phyloP scores from a whole-genome alignment of 2,329 filamentous ascomycete species.

The Calycina marina region DNA sequence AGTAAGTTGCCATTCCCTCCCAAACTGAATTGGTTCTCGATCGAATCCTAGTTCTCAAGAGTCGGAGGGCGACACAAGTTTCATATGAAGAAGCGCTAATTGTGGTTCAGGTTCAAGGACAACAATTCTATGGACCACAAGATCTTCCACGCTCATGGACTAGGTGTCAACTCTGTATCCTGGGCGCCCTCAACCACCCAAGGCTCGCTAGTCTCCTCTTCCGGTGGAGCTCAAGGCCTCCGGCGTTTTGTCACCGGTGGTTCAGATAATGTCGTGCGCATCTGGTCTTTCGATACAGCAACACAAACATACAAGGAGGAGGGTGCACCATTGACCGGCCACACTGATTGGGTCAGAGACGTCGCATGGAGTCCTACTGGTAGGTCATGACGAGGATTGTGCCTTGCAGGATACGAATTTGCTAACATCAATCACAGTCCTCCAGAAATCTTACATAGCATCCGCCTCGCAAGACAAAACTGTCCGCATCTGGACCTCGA shows the following conservation, averaged over 20 bases:
- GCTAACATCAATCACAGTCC: not conserved
- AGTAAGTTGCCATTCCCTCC: slow-evolving; percentile 28
- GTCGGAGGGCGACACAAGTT: not conserved
- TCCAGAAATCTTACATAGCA: slow-evolving; percentile 64
- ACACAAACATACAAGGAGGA: slow-evolving; percentile 47
- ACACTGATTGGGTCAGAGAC: slow-evolving; percentile 93
- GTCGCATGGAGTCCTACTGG: slow-evolving; percentile 90
- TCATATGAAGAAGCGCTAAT: not conserved
- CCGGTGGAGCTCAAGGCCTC: slow-evolving; percentile 43
- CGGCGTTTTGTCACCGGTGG: slow-evolving; percentile 88
- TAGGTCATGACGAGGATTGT: too few relatives aligned
- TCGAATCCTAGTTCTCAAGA: too few relatives aligned
- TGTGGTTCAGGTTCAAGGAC: slow-evolving; percentile 56
- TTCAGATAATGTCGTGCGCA: slow-evolving; percentile 83
- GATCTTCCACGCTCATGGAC: slow-evolving; percentile 80
- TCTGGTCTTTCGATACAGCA: slow-evolving; percentile 71
- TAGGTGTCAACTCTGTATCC: slow-evolving; percentile 88
- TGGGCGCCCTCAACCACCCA: slow-evolving; percentile 83
- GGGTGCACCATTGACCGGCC: slow-evolving; percentile 55
- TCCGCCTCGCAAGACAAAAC: slow-evolving; percentile 94
- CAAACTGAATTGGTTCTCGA: not conserved
- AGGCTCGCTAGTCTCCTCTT: slow-evolving; percentile 69
- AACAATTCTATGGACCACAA: slow-evolving; percentile 79
- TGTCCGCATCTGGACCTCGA: slow-evolving; percentile 83
- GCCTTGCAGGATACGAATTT: not conserved